Conservation (phyloP, 2,329 filamentous ascomycete species). For the Alternaria brassicae region DNA sequence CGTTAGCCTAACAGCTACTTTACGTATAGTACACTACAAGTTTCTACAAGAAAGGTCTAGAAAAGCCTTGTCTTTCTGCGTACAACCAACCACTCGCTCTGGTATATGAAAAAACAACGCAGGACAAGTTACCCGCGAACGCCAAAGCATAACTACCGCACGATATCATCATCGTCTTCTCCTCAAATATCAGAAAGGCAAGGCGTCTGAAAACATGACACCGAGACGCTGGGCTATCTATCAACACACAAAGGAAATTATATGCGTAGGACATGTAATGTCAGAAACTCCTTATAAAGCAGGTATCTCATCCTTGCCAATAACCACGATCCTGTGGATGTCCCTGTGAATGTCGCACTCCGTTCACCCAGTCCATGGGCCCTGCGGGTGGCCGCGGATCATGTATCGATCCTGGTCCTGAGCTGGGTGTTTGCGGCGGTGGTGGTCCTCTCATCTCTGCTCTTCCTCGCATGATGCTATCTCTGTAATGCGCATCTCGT, state of each 20-base stretch:
- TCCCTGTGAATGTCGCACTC: conserved; percentile 27
- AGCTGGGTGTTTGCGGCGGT: conserved; percentile 20
- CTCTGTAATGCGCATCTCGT: conserved; percentile 29
- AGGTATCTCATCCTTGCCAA: conserved; percentile 19
- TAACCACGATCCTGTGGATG: conserved; percentile 25
- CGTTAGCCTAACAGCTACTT: not conserved
- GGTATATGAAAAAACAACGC: not conserved
- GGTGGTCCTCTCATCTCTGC: conserved; percentile 24
- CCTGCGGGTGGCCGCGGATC: conserved; percentile 25
- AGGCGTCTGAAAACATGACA: not conserved
- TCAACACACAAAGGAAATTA: not conserved
- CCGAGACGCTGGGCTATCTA: not conserved
- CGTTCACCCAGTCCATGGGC: conserved; percentile 32
- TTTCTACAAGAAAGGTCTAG: not conserved
- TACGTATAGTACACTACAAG: conserved; percentile 1
- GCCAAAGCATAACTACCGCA: not conserved
- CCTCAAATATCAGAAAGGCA: not conserved
- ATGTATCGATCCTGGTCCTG: conserved; percentile 23
- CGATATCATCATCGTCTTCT: not conserved
- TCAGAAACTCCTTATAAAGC: not conserved
- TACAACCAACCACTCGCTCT: not conserved
- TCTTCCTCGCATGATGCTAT: conserved; percentile 28
- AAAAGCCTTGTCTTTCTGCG: conserved; percentile 1
- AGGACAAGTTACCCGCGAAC: not conserved
- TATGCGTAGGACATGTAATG: conserved; percentile 1